Base-by-base conservation (phyloP, 192 early-diverging fungal species). In the Linnemannia hyalina region DNA sequence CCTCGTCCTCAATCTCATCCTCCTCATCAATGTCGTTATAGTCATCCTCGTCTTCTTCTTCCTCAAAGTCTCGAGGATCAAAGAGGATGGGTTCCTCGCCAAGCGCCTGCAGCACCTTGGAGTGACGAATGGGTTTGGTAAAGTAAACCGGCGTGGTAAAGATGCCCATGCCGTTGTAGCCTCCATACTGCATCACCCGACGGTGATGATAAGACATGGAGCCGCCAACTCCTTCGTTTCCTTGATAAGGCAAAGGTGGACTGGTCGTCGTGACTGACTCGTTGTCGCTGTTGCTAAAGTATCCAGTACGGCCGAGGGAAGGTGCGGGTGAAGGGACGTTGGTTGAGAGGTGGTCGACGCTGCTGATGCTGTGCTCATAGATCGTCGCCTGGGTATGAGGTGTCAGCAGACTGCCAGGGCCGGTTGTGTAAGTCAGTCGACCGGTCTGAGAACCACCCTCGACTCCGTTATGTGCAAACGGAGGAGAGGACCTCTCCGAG, bases 251-350 rank as follows among this genome's bases (percentile, higher is more conserved):
- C 15, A 41, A 46, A 18, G 41, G 71, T 26, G 41, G 71, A 47
- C 40, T 35, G 4, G 75, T 72, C 9, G 76, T 46, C 10, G 82
- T 55, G 9, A 18, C 73, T 0, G 78, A 74, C 57, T 86, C 84
- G 60, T 74, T 86, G 54, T 86, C 84, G 23, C 84, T 86, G 20
- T 73, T 75, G 41, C 84, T 81, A 47, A 86, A 86, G 60, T 86
- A 86, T 0, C 38, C 70, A 8, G 75, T 70, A 20, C 63, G 54
- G 22, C 68, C 74, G 29, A 86, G 23, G 2, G 84, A 86, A 0
- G 63, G 35, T 6, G 84, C 76, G 0, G 84, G 84, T 11, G 84
- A 86, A 3, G 38, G 74, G 0, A 72, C 79, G 0, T 71, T 49
- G 2, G 41, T 71, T 4, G 84, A 81, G 4, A 80, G 65, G 9